Evolutionary conservation across 2,329 filamentous ascomycete species (phyloP), one percentile per base, ranked within the genome.

Genomic region (Rutstroemia sp.): DNA sequence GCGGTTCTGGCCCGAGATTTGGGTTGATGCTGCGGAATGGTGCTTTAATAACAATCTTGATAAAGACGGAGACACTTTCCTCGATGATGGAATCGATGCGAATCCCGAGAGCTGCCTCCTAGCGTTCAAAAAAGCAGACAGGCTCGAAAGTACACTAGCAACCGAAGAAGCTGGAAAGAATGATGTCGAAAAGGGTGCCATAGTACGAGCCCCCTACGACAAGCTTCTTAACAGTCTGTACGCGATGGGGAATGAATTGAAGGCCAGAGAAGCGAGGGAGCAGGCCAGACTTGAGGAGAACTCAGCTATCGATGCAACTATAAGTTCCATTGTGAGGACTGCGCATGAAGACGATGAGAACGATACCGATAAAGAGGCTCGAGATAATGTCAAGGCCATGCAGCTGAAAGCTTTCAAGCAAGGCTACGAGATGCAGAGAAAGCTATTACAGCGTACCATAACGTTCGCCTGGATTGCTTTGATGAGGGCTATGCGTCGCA

Each of bases 391-490:
- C 2, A 83, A 82, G 60, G 78, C 80, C 14, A 84, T 81, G 52
- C 82, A 86, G 61, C 78, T 83, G 47, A 75, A 78, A 51, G 77
- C 78, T 16, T 78, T 87, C 21, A 77, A 82, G 66, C 81, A 87
- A 58, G 84, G 84, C 10, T 87, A 88, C 67, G 81, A 83, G 7
- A 80, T 81, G 5, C 89, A 96, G 67, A 83, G 86, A 37, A 84
- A 87, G 27, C 77, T 88, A 16, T 78, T 97, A 21, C 92, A 88
- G 44, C 86, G 87, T 64, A 92, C 89, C 1, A 86, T 99, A 55
- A 95, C 94, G 0, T 92, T 90, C 66, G 86, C 91, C 4, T 99
- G 94, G 94, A 95, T 97, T 67, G 90, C 91, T 16, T 78, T 97
- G 58, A 95, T 96, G 73, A 86, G 94, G 51, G 88, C 92, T 4